These are phyloP conservation scores for Amniculicola lignicola DNA, from an alignment of 495 filamentous ascomycete species.

Conservation along the genomic window DNA sequence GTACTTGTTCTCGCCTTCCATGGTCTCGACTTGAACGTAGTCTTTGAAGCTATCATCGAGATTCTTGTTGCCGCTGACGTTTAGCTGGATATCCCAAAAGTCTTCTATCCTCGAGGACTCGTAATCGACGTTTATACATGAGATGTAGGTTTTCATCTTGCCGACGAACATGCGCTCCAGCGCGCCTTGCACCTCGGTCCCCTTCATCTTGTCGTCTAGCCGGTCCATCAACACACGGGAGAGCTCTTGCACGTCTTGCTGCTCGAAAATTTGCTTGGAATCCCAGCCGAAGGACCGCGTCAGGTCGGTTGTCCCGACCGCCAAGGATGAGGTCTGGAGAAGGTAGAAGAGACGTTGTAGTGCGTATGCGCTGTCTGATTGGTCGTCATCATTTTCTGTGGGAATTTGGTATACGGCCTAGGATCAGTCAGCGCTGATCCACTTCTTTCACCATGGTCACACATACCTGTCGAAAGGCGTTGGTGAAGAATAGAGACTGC, in stretches of 20 bases:
- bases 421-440: too few species aligned
- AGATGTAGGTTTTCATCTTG: constrained; percentile 97
- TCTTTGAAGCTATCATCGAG: constrained; percentile 93
- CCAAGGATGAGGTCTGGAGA: constrained; percentile 73
- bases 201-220: constrained; percentile 96
- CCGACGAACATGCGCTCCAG: constrained; percentile 88
- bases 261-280: constrained; percentile 94
- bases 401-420: constrained; percentile 96
- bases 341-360: constrained; percentile 93
- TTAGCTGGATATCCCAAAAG: constrained; percentile 98
- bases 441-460: too few species aligned
- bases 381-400: constrained; percentile 73
- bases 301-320: constrained; percentile 87
- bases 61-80: constrained; percentile 88
- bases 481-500: constrained; percentile 96
- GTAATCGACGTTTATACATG: constrained; percentile 96
- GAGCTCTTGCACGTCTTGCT: constrained; percentile 97
- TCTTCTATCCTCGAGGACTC: constrained; percentile 93
- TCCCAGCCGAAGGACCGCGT: constrained; percentile 98
- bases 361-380: constrained; percentile 86
- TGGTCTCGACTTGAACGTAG: constrained; percentile 91
- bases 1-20: constrained; percentile 98
- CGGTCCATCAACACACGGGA: constrained; percentile 95
- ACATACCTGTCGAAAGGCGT: constrained; percentile 85
- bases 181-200: constrained; percentile 88